phyloP scores from a whole-genome alignment of 2,329 filamentous ascomycete species.

The Cadophora sp. region DNA sequence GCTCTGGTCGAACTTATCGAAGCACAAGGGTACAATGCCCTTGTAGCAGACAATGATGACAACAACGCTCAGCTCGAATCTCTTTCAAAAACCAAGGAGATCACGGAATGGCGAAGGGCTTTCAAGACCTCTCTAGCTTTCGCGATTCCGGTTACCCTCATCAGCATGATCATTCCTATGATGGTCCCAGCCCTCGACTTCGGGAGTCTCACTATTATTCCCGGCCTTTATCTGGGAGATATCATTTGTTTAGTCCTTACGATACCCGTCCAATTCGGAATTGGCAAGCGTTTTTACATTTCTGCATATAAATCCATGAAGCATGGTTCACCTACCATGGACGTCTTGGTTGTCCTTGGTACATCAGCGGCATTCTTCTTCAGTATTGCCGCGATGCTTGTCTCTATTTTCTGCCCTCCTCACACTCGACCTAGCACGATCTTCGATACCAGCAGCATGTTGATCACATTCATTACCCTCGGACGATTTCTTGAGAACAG shows the following conservation, averaged over 20 bases:
- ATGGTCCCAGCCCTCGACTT: constrained; percentile 77
- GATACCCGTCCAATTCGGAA: constrained; percentile 93
- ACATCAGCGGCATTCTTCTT: constrained; percentile 98
- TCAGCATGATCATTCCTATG: constrained; percentile 96
- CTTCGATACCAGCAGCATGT: constrained; percentile 98
- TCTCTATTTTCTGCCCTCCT: constrained; percentile 77
- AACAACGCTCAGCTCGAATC: constrained; percentile 97
- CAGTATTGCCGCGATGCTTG: constrained; percentile 84
- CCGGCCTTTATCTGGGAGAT: constrained; percentile 88
- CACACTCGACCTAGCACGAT: constrained; percentile 85
- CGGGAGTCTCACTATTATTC: constrained; percentile 68
- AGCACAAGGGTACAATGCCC: constrained; percentile 82
- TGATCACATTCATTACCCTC: constrained; percentile 93
- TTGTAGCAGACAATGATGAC: constrained; percentile 90
- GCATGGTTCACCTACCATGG: constrained; percentile 95
- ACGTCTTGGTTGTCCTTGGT: constrained; percentile 91
- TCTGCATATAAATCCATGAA: constrained; percentile 93
- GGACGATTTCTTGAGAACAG: constrained; percentile 92
- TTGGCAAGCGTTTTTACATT: constrained; percentile 91
- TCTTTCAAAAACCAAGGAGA: constrained; percentile 93
- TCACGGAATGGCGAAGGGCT: constrained; percentile 87
- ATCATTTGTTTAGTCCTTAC: constrained; percentile 83
- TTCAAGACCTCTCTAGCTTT: constrained; percentile 82
- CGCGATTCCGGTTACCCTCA: constrained; percentile 87
- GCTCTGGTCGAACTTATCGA: constrained; percentile 84